Evolutionary conservation across 2,329 filamentous ascomycete genomes (phyloP).

Genomic region (Phyllachora maydis): DNA sequence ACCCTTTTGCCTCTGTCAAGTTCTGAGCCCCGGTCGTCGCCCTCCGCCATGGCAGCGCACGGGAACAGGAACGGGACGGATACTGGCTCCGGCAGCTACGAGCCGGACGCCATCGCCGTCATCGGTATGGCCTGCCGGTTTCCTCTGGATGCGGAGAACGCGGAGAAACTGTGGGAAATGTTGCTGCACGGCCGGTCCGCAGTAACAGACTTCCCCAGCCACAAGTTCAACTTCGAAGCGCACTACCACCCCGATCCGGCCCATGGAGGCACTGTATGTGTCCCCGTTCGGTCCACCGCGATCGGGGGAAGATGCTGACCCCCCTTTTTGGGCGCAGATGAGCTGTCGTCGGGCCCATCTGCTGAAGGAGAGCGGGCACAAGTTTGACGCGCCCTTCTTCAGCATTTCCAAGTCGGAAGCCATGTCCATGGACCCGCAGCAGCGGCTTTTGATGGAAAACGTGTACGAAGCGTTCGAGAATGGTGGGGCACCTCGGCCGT

Average conservation of each 20-base stretch:
- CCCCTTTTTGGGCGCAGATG: not conserved
- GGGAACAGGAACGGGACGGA: too few relatives aligned
- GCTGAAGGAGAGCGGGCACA: not conserved
- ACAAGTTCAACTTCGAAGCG: not conserved
- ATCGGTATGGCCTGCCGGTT: not conserved
- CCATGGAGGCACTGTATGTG: not conserved
- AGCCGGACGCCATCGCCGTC: not conserved
- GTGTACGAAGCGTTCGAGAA: not conserved
- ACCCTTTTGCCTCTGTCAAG: too few relatives aligned
- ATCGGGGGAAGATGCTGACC: not conserved
- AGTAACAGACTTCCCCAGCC: not conserved
- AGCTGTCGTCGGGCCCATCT: not conserved
- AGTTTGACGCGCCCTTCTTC: constrained; percentile 1
- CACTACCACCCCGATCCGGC: not conserved
- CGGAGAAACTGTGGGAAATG: not conserved
- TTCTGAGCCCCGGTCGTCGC: too few relatives aligned
- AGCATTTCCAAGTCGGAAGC: not conserved
- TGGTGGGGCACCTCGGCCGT: not conserved
- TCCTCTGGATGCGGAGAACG: not conserved
- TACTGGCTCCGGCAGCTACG: too few relatives aligned
- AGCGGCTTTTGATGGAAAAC: not conserved
- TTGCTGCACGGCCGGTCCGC: not conserved
- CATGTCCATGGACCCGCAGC: not conserved
- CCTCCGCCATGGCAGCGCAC: too few relatives aligned
- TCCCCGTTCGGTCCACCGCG: too few relatives aligned